Evolutionary conservation across 2,329 filamentous ascomycete genomes (phyloP).

Genomic region (Chaetomium sp.): DNA sequence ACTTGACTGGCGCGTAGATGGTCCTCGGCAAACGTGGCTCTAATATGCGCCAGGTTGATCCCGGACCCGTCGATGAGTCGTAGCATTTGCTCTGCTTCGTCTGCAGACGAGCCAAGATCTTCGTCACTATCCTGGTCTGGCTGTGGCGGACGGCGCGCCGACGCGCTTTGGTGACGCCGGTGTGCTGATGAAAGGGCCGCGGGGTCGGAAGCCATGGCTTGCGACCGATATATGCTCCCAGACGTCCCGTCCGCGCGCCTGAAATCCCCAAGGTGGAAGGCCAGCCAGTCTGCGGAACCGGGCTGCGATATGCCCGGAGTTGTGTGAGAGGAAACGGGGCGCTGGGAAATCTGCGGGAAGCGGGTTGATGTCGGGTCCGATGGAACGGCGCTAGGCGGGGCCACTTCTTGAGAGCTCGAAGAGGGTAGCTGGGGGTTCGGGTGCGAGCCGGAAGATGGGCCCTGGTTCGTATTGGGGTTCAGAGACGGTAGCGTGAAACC

Average conservation of each 20-base stretch:
- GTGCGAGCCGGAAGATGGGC: background rate
- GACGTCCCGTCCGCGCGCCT: no score
- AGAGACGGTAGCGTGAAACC: slow-evolving; percentile 13
- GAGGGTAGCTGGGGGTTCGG: background rate
- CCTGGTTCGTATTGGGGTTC: slow-evolving; percentile 7
- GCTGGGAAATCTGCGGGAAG: background rate
- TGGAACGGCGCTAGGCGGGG: background rate
- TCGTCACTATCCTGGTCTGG: slow-evolving; percentile 23
- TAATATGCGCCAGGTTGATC: background rate
- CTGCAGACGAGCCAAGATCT: slow-evolving; percentile 18
- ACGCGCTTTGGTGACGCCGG: background rate
- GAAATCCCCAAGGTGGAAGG: no score
- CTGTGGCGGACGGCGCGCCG: background rate
- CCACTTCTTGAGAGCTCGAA: slow-evolving; percentile 9
- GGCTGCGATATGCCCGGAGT: no score
- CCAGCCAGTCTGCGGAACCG: no score
- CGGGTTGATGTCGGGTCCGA: background rate
- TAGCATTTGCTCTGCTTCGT: slow-evolving; percentile 19
- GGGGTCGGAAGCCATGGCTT: background rate
- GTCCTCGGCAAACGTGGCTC: slow-evolving; percentile 26
- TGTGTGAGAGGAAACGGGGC: background rate
- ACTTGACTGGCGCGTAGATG: slow-evolving; percentile 39
- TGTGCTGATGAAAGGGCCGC: background rate
- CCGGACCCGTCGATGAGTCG: slow-evolving; percentile 16
- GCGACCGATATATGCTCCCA: no score